Percentiles rank a stretch among this genome's conserved stretches.
phyloP scores from a whole-genome alignment of 306 rosid genomes.

The Macrotyloma uniflorum region DNA sequence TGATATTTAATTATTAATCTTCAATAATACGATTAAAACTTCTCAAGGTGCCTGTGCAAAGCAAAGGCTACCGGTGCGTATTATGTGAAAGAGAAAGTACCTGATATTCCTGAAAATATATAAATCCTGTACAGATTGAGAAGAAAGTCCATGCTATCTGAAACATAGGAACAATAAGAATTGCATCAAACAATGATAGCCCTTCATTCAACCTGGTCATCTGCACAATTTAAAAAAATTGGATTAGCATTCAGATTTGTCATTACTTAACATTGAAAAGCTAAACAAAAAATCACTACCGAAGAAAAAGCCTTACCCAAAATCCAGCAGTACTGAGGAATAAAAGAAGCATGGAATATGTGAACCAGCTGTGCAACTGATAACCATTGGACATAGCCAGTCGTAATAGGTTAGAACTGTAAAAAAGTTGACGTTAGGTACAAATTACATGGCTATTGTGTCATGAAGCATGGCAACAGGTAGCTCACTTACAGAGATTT shows the following conservation, averaged over 20 bases:
- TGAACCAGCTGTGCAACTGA: conserved; percentile 96
- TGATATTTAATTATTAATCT: neutral
- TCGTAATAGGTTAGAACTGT: conserved; percentile 86
- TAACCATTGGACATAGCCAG: conserved; percentile 86
- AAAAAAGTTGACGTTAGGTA: conserved; percentile 24
- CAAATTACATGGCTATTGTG: neutral
- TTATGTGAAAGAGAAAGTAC: conserved; percentile 46
- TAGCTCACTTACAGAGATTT: conserved; percentile 87
- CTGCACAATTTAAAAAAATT: conserved; percentile 58
- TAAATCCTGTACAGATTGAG: conserved; percentile 94
- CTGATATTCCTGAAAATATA: conserved; percentile 97
- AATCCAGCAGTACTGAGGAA: conserved; percentile 98
- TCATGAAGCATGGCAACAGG: conserved; percentile 30
- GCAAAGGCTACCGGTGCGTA: neutral
- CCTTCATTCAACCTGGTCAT: conserved; percentile 99
- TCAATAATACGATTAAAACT: neutral
- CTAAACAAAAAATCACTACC: conserved; percentile 72
- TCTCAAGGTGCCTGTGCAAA: neutral
- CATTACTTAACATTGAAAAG: conserved; percentile 15
- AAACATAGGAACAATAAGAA: conserved; percentile 99
- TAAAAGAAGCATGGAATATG: conserved; percentile 87
- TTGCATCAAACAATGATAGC: conserved; percentile 90
- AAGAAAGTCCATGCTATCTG: conserved; percentile 98
- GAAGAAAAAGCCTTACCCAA: conserved; percentile 82
- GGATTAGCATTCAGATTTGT: neutral